A percentile compares a stretch with the other conserved stretches of the same genome.
phyloP scores from a whole-genome alignment of 2,329 filamentous ascomycete species.

The Penicillium sp. region DNA sequence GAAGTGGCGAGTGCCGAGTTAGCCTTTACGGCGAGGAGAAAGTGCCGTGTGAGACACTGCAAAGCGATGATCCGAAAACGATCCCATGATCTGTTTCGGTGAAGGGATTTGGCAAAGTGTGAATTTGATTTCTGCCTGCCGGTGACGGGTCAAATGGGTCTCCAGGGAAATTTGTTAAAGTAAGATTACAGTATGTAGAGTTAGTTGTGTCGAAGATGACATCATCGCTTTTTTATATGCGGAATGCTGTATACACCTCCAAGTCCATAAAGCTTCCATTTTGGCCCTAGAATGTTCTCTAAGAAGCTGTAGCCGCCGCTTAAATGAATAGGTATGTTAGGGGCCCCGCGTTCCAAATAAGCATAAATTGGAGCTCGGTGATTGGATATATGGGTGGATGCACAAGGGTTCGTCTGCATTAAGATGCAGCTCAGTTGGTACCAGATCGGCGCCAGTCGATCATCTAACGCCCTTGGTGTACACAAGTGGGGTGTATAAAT shows the following conservation, averaged over 20 bases:
- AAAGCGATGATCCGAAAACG: not conserved
- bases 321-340: not conserved
- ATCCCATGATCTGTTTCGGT: not conserved
- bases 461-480: not conserved
- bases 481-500: not conserved
- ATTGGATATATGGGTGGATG: constrained; percentile 5
- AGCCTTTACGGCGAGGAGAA: not conserved
- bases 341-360: constrained; percentile 3
- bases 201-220: not conserved
- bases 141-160: not conserved
- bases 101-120: not conserved
- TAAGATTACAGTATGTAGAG: not conserved
- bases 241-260: not conserved
- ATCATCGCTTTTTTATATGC: not conserved
- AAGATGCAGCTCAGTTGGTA: constrained; percentile 4
- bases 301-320: not conserved
- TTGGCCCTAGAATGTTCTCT: not conserved
- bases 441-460: not conserved
- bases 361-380: not conserved
- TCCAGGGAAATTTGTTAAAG: not conserved
- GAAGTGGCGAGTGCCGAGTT: not conserved
- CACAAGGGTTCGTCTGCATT: not conserved
- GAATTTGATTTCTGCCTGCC: not conserved
- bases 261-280: not conserved
- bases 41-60: not conserved